A percentile compares a stretch with the other conserved stretches of the same genome.
phyloP scores from a whole-genome alignment of 306 rosid species.

The Quercus engelmannii region DNA sequence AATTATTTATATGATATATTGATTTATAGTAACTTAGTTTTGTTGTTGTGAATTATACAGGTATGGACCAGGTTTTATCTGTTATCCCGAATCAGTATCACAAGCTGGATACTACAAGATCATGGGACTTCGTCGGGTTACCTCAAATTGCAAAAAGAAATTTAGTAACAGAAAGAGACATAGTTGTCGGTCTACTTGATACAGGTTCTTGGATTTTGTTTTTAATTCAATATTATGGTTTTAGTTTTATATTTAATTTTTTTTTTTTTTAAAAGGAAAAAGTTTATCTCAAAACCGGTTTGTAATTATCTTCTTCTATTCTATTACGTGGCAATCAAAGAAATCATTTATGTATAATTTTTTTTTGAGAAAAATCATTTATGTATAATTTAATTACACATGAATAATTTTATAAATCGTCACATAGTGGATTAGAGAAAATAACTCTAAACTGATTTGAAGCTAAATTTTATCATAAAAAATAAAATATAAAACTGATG shows the following conservation, averaged over 20 bases:
- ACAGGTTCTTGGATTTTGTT: conserved; percentile 42
- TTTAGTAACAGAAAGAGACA: conserved; percentile 41
- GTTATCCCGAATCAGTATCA: conserved; percentile 64
- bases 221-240: background rate
- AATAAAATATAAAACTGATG: background rate
- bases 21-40: no score
- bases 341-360: no score
- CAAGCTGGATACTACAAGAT: conserved; percentile 80
- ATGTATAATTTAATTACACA: no score
- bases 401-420: no score
- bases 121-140: conserved; percentile 85
- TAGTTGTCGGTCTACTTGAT: conserved; percentile 71
- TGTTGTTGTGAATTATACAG: conserved; percentile 24
- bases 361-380: no score
- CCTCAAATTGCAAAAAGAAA: conserved; percentile 61
- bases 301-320: no score
- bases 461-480: no score
- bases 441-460: no score
- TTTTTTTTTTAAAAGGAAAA: no score
- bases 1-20: background rate
- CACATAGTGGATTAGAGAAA: no score
- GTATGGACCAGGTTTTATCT: conserved; percentile 52
- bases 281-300: no score
- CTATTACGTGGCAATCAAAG: no score
- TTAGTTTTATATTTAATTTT: background rate